These are phyloP conservation scores for Mediolabrus comicus DNA, from an alignment of 108 stramenopile species.

Conservation along the genomic window DNA sequence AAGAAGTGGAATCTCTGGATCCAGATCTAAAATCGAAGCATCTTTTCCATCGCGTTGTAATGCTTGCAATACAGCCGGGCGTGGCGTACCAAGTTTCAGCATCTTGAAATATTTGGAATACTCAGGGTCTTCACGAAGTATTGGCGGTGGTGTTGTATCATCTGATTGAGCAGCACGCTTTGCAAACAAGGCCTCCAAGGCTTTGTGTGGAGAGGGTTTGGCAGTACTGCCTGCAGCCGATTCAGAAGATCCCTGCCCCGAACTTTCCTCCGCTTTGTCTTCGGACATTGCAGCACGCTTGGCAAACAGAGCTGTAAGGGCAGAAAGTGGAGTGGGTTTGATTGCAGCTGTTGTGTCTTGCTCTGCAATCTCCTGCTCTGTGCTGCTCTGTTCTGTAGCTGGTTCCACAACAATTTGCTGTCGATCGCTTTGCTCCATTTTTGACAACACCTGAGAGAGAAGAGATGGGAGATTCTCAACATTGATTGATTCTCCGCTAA, in stretches of 20 bases:
- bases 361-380: background rate
- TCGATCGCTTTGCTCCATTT: slow-evolving; percentile 14
- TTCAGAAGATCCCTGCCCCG: background rate
- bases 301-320: background rate
- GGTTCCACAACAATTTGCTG: background rate
- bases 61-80: slow-evolving; percentile 66
- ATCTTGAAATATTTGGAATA: slow-evolving; percentile 84
- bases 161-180: slow-evolving; percentile 10
- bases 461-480: slow-evolving; percentile 32
- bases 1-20: slow-evolving; percentile 40
- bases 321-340: background rate
- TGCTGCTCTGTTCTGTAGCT: background rate
- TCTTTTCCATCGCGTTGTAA: slow-evolving; percentile 66
- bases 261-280: too few relatives aligned
- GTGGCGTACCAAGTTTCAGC: slow-evolving; percentile 67
- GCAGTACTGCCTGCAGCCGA: background rate
- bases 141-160: slow-evolving; percentile 4
- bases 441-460: slow-evolving; percentile 24
- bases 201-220: background rate
- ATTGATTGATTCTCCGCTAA: slow-evolving; percentile 1
- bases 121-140: slow-evolving; percentile 59
- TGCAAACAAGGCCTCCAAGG: slow-evolving; percentile 25
- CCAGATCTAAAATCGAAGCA: slow-evolving; percentile 56
- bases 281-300: background rate
- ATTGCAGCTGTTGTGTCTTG: too few relatives aligned